A percentile compares a stretch with the other conserved stretches of the same genome.
phyloP scores from a whole-genome alignment of 2,329 filamentous ascomycete species.

The Cladosporium sp. region DNA sequence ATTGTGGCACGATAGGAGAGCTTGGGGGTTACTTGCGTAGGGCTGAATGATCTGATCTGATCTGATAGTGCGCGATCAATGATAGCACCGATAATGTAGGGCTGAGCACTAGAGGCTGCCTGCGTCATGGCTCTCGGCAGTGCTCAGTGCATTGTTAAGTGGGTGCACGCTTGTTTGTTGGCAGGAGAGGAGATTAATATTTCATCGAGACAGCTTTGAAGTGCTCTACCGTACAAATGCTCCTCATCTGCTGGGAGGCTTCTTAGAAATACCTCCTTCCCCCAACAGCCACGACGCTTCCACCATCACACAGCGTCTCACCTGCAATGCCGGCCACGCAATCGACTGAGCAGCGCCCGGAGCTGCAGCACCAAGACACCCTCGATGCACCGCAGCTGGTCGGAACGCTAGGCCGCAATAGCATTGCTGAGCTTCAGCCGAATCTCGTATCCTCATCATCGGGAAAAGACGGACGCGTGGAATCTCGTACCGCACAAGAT shows the following conservation, averaged over 20 bases:
- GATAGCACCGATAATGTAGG: neutral
- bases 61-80: neutral
- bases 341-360: conserved; percentile 19
- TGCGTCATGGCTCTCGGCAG: conserved; percentile 5
- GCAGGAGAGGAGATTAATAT: neutral
- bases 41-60: neutral
- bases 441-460: neutral
- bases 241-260: neutral
- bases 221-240: neutral
- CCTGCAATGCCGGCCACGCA: conserved; percentile 11
- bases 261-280: neutral
- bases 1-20: neutral
- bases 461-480: conserved; percentile 37
- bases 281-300: neutral
- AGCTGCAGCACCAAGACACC: conserved; percentile 25
- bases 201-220: too few relatives aligned
- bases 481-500: conserved; percentile 25
- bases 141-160: neutral
- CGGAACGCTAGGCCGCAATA: conserved; percentile 12
- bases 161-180: neutral
- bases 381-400: conserved; percentile 26
- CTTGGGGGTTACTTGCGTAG: neutral
- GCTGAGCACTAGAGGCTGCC: neutral
- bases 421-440: conserved; percentile 13
- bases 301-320: neutral